These are phyloP conservation scores for Rhamnella rubrinervis DNA, from an alignment of 331 rosid species.

Conservation along the genomic window DNA sequence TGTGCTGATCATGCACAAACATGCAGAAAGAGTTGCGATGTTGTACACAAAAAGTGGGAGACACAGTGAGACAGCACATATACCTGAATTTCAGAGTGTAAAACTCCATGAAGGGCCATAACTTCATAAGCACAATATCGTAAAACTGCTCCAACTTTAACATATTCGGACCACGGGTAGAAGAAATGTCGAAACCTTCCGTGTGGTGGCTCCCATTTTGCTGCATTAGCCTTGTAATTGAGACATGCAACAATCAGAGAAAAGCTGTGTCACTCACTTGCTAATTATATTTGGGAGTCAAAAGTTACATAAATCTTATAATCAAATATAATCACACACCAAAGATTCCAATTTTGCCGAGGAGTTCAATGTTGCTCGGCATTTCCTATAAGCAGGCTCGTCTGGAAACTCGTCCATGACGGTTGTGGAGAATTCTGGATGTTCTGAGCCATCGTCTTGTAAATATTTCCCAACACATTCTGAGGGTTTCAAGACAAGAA, in stretches of 20 bases:
- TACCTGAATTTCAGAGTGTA: slow-evolving; percentile 82
- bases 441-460: slow-evolving; percentile 48
- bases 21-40: not conserved
- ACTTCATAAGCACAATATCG: slow-evolving; percentile 71
- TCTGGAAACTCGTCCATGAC: slow-evolving; percentile 60
- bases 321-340: slow-evolving; percentile 29
- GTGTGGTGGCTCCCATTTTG: slow-evolving; percentile 92
- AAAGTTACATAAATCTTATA: not conserved
- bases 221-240: slow-evolving; percentile 49
- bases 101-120: slow-evolving; percentile 74
- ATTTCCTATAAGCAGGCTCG: slow-evolving; percentile 64
- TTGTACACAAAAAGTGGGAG: not conserved
- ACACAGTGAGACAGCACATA: not conserved
- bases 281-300: not conserved
- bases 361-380: slow-evolving; percentile 60
- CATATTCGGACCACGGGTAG: slow-evolving; percentile 74
- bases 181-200: slow-evolving; percentile 65
- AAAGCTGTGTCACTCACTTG: not conserved
- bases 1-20: not conserved
- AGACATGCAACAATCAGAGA: slow-evolving; percentile 3
- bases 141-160: slow-evolving; percentile 61
- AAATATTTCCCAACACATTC: slow-evolving; percentile 67
- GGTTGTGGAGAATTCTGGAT: slow-evolving; percentile 35
- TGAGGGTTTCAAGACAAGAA: slow-evolving; percentile 11
- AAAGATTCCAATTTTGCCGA: slow-evolving; percentile 54